A percentile compares a stretch with the other conserved stretches of the same genome.
These are phyloP conservation scores for Plasmopara muralis DNA, from an alignment of 352 stramenopile species.

Conservation along the genomic window DNA sequence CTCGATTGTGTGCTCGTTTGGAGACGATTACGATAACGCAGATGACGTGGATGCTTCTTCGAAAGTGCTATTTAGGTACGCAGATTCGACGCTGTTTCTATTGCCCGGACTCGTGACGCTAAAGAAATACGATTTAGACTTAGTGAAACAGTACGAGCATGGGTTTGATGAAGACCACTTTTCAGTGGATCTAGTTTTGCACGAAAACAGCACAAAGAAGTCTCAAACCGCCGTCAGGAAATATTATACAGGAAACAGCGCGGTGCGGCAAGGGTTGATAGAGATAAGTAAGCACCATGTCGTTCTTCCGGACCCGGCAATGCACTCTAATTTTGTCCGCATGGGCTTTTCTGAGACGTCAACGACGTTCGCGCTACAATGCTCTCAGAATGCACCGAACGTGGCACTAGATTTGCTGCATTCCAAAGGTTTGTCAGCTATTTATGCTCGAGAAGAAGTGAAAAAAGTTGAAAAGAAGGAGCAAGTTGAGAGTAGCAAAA, in stretches of 20 bases:
- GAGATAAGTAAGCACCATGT: slow-evolving; percentile 80
- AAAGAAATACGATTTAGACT: slow-evolving; percentile 63
- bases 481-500: slow-evolving; percentile 8
- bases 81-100: slow-evolving; percentile 77
- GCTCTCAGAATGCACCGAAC: slow-evolving; percentile 71
- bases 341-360: slow-evolving; percentile 71
- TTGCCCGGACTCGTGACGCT: slow-evolving; percentile 58
- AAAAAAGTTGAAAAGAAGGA: slow-evolving; percentile 19
- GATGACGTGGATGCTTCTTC: slow-evolving; percentile 55
- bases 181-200: slow-evolving; percentile 70
- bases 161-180: slow-evolving; percentile 80
- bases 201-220: slow-evolving; percentile 41
- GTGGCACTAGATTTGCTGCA: slow-evolving; percentile 69
- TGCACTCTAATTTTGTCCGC: slow-evolving; percentile 78
- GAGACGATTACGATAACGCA: slow-evolving; percentile 60
- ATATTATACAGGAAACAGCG: slow-evolving; percentile 61
- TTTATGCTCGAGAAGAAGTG: slow-evolving; percentile 33
- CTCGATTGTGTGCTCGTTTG: slow-evolving; percentile 79
- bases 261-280: slow-evolving; percentile 58
- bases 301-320: slow-evolving; percentile 62
- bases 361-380: slow-evolving; percentile 72
- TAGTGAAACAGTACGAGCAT: slow-evolving; percentile 84
- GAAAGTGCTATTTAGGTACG: slow-evolving; percentile 70
- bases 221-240: slow-evolving; percentile 37
- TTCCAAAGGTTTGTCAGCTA: slow-evolving; percentile 48